A percentile compares a stretch with the other conserved stretches of the same genome.
Evolutionary conservation across 2,329 filamentous ascomycete species (phyloP).

Genomic region (Aureobasidium pullulans): DNA sequence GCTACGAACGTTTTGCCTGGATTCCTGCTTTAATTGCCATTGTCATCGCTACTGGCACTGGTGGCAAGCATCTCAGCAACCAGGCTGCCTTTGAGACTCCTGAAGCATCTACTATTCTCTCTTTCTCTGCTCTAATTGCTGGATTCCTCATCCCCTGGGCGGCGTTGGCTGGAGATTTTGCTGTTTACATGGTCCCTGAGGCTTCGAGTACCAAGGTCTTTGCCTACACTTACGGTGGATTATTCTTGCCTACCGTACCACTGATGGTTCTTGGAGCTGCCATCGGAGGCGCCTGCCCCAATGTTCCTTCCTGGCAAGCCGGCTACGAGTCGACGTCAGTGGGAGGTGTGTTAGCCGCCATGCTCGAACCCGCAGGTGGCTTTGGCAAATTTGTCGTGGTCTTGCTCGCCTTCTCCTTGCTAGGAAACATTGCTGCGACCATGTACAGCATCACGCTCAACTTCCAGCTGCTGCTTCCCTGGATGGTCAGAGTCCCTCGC

Average conservation of each 20-base stretch:
- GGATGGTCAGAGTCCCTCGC: conserved; percentile 29
- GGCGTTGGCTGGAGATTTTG: conserved; percentile 33
- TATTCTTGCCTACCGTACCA: conserved; percentile 28
- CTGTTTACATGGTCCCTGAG: conserved; percentile 35
- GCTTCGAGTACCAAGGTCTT: conserved; percentile 32
- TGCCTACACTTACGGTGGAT: conserved; percentile 31
- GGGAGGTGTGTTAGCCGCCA: conserved; percentile 34
- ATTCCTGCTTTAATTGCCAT: conserved; percentile 36
- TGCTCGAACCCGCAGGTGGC: conserved; percentile 32
- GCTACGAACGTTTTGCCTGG: conserved; percentile 38
- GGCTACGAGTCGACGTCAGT: conserved; percentile 32
- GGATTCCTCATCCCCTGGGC: conserved; percentile 54
- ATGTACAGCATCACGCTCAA: conserved; percentile 40
- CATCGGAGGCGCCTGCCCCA: conserved; percentile 31
- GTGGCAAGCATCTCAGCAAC: conserved; percentile 32
- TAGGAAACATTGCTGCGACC: conserved; percentile 39
- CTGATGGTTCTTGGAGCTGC: conserved; percentile 35
- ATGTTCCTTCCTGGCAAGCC: conserved; percentile 24
- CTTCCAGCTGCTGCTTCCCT: conserved; percentile 32
- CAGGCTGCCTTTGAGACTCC: conserved; percentile 40
- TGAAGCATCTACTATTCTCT: conserved; percentile 33
- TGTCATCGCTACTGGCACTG: conserved; percentile 34
- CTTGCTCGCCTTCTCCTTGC: conserved; percentile 34
- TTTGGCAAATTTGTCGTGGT: conserved; percentile 39
- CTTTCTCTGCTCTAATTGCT: conserved; percentile 54